phyloP scores from a whole-genome alignment of 164 flowering plant species.

The Nelumbo lutea region DNA sequence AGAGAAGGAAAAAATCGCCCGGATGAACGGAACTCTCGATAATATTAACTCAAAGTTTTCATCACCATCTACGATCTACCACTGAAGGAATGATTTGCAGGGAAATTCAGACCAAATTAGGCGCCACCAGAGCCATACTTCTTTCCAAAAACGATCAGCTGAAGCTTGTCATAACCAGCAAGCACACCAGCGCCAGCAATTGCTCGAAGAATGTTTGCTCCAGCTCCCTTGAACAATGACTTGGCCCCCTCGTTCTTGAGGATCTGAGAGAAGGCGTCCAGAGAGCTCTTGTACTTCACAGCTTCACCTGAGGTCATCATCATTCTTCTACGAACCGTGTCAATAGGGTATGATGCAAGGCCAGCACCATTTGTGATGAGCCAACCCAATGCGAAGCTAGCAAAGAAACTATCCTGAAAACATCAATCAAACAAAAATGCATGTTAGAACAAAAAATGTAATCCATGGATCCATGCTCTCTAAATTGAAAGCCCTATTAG shows the following conservation, averaged over 20 bases:
- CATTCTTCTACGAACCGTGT: constrained; percentile 72
- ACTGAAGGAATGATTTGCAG: not conserved
- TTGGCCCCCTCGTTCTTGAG: constrained; percentile 60
- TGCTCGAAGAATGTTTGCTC: constrained; percentile 72
- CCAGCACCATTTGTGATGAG: constrained; percentile 67
- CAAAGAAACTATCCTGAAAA: constrained; percentile 67
- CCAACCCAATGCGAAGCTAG: constrained; percentile 71
- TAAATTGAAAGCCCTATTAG: too few species aligned
- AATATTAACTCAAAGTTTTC: constrained; percentile 26
- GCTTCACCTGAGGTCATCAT: constrained; percentile 81
- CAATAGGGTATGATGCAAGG: constrained; percentile 68
- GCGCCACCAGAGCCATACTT: constrained; percentile 62
- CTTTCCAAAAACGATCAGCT: constrained; percentile 63
- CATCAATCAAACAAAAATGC: not conserved
- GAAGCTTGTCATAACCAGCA: constrained; percentile 70
- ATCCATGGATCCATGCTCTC: too few species aligned
- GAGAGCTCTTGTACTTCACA: constrained; percentile 64
- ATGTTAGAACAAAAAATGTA: too few species aligned
- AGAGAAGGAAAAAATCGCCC: constrained; percentile 3
- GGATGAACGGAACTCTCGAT: not conserved
- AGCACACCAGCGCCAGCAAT: constrained; percentile 80
- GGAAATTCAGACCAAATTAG: constrained; percentile 16
- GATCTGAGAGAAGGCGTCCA: constrained; percentile 56
- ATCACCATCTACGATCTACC: constrained; percentile 35
- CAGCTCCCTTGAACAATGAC: constrained; percentile 71